A percentile compares a stretch with the other conserved stretches of the same genome.
Conservation (phyloP, 768 basidiomycete genomes). For the Suillus weaverae region DNA sequence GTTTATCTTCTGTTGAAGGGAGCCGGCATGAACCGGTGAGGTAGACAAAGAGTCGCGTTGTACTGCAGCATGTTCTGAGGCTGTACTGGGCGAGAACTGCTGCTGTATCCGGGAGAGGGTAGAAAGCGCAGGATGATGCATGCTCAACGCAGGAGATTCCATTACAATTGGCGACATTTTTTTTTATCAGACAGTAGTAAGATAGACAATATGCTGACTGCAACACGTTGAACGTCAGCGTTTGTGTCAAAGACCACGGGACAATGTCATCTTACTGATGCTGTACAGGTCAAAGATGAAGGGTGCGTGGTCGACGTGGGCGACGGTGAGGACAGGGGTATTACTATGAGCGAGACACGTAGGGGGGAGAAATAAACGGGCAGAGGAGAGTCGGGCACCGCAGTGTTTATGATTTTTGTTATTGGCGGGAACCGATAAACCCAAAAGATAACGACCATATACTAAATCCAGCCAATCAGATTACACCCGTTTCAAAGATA, state of each 20-base stretch:
- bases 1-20: constrained; percentile 31
- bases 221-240: not conserved
- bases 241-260: not conserved
- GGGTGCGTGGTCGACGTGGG: constrained; percentile 2
- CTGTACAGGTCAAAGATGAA: constrained; percentile 2
- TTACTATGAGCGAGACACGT: constrained; percentile 1
- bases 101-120: constrained; percentile 50
- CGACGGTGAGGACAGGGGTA: constrained; percentile 4
- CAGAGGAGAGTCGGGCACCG: constrained; percentile 20
- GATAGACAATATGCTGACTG: constrained; percentile 28
- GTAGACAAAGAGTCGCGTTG: constrained; percentile 12
- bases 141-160: constrained; percentile 51
- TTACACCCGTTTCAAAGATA: constrained; percentile 31
- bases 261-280: not conserved
- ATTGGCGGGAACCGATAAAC: constrained; percentile 39
- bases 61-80: constrained; percentile 17
- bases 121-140: constrained; percentile 45
- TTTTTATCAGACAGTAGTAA: constrained; percentile 26
- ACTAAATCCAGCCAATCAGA: constrained; percentile 37
- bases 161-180: constrained; percentile 60
- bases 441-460: constrained; percentile 36
- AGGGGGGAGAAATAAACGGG: constrained; percentile 25
- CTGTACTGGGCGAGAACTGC: constrained; percentile 39
- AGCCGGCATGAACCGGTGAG: constrained; percentile 22
- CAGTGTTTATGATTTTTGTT: constrained; percentile 37